Base-by-base conservation (phyloP, 164 flowering plant species). In the Tetrastigma voinierianum region DNA sequence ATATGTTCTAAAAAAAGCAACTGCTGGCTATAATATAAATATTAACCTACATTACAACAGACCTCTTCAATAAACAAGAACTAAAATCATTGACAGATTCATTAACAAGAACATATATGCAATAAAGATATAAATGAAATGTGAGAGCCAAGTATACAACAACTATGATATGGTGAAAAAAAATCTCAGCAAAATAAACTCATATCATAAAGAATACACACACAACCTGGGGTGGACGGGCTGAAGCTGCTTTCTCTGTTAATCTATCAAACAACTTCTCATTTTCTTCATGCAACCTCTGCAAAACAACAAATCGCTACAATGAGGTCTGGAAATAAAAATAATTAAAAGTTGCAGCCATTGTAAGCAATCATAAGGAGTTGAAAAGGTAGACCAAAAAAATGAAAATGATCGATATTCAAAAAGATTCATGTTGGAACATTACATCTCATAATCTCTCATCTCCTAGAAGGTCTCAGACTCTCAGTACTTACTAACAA, bases 241-340 rank as follows among this genome's bases (percentile, higher is more conserved):
- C 76, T 19, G 68, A 57, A 55, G 90, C 71, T 74, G 96, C 81
- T 82, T 88, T 92, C 73, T 89, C 98, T 15, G 97, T 92, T 64
- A 92, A 76, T 74, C 91, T 80, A 51, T 86, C 93, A 77, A 95
- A 95, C 69, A 95, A 77, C 75, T 89, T 95, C 82, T 89, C 99
- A 80, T 95, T 95, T 78, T 95, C 99, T 78, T 92, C 94, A 82
- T 95, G 99, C 78, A 95, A 80, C 73, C 88, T 87, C 99, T 95
- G 97, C 62, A 64, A 46, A 66, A 74, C 17, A 67, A 7, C 7
- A 56, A 62, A 10, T 25, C 17, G 10, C 18, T 25, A 46, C 64
- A 61, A 25, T 19, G 3, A 61, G 20, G 47, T 61, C 16, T 45
- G n/a, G 19, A 10, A 10, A 19, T 17, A 9, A 45, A 17, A 44